These are phyloP conservation scores for Xylaria intraflava DNA, from an alignment of 495 filamentous ascomycete genomes.

Conservation along the genomic window DNA sequence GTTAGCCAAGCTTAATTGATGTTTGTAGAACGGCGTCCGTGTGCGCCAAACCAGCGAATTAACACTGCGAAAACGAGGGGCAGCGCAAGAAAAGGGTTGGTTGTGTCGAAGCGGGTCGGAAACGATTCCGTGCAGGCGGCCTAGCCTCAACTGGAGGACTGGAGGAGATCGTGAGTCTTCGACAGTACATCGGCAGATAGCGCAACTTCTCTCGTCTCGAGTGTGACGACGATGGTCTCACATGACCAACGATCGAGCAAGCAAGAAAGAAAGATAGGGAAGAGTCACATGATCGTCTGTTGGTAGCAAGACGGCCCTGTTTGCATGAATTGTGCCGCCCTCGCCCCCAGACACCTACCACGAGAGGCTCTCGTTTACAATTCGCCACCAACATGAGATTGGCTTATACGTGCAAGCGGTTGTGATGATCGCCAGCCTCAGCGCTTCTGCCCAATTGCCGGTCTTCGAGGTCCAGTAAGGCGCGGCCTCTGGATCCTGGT, in stretches of 20 bases:
- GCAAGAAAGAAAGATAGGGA: not conserved
- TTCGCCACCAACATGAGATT: not conserved
- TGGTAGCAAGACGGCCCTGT: not conserved
- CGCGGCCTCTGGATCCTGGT: slow-evolving; percentile 3
- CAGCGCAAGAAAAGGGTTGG: not conserved
- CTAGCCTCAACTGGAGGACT: not conserved
- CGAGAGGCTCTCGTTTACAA: not conserved
- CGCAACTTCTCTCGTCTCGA: slow-evolving; percentile 1
- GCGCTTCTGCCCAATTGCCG: not conserved
- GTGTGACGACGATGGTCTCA: not conserved
- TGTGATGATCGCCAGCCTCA: not conserved
- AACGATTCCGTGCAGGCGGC: not conserved
- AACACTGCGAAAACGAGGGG: slow-evolving; percentile 8
- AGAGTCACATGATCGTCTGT: not conserved
- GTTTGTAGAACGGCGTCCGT: slow-evolving; percentile 1
- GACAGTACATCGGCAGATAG: slow-evolving; percentile 5
- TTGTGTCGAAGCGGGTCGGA: slow-evolving; percentile 4
- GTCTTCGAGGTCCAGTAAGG: not conserved
- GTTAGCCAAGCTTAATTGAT: slow-evolving; percentile 3
- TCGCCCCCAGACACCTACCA: not conserved
- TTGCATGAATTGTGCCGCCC: not conserved
- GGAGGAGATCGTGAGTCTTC: not conserved
- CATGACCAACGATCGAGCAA: not conserved
- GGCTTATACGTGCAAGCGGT: not conserved
- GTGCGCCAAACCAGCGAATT: slow-evolving; percentile 4